Evolutionary conservation across 2,329 filamentous ascomycete species (phyloP).

Genomic region (Rhytidhysteron rufulum): DNA sequence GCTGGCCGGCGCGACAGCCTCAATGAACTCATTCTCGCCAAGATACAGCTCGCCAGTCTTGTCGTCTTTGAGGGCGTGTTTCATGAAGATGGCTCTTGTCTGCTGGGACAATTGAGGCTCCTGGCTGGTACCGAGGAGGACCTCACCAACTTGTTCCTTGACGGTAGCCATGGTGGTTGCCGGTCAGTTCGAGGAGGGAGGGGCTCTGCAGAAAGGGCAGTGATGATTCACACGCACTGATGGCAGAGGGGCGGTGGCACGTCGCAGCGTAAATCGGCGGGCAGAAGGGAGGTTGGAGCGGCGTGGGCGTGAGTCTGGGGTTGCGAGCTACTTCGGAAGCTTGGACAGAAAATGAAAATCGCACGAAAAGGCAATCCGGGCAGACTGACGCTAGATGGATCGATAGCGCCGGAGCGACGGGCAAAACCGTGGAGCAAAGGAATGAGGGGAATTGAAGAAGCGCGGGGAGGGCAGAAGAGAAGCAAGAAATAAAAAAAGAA

Average conservation of each 20-base stretch:
- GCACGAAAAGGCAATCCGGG: neutral
- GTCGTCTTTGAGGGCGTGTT: constrained; percentile 71
- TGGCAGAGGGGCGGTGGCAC: neutral
- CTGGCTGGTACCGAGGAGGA: constrained; percentile 62
- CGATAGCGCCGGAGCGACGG: neutral
- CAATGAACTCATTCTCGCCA: constrained; percentile 80
- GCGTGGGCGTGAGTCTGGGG: neutral
- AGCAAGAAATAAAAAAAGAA: no score
- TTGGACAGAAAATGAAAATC: constrained; percentile 1
- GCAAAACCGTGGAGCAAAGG: neutral
- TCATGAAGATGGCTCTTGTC: constrained; percentile 71
- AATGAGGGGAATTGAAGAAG: neutral
- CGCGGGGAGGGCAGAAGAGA: no score
- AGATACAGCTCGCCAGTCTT: constrained; percentile 75
- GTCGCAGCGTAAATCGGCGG: neutral
- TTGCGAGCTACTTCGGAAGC: neutral
- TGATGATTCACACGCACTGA: no score
- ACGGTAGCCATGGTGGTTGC: constrained; percentile 46
- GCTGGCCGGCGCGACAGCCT: constrained; percentile 78
- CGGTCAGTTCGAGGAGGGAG: neutral
- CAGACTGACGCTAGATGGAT: no score
- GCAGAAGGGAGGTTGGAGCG: neutral
- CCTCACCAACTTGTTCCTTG: constrained; percentile 63
- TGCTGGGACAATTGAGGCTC: constrained; percentile 66
- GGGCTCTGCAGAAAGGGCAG: neutral